Evolutionary conservation across 179 eudicot species (phyloP), one percentile per base, ranked within the genome.

Genomic region (Amaranthus tricolor): DNA sequence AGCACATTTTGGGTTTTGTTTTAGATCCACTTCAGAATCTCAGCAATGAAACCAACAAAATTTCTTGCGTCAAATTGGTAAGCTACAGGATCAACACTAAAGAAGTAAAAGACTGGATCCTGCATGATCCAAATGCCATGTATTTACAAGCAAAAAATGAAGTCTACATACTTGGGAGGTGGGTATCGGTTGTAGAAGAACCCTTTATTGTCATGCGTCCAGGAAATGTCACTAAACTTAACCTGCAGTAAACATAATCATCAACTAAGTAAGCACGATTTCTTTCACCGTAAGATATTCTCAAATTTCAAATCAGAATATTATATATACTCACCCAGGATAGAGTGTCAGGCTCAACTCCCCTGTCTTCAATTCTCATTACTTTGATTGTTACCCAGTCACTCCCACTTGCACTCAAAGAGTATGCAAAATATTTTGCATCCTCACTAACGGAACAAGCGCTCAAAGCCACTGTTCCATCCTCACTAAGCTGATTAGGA

Each of bases 181-280:
- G 99, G 98, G 76, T 83, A 95, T 70, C 97, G 99, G 76, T 83
- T 79, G 78, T 95, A 95, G 76, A 95, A 90, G 75, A 95, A 95
- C 17, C 99, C 99, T 87, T 93, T 93, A 80, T 78, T 84, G 80
- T 95, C 99, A 88, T 93, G 95, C 4, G 98, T 93, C 98, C 99
- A 95, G 73, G 92, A 83, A 76, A 93, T 83, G 67, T 83, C 80
- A 47, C 92, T 88, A 83, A 95, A 95, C 80, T 95, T 95, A 15
- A 93, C 99, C 99, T 95, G 92, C 58, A 82, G 77, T 44, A 76
- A 70, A 69, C 16, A 45, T 71, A n/a, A 78, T 53, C 4, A 15
- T 48, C 51, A 60, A 15, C 6, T 31, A 21, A 60, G 61, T 63
- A 57, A 72, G 55, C 47, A 12, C 62, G n/a, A 44, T 40, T 47